phyloP scores from a whole-genome alignment of 2,329 filamentous ascomycete genomes.

The Nigrospora oryzae region DNA sequence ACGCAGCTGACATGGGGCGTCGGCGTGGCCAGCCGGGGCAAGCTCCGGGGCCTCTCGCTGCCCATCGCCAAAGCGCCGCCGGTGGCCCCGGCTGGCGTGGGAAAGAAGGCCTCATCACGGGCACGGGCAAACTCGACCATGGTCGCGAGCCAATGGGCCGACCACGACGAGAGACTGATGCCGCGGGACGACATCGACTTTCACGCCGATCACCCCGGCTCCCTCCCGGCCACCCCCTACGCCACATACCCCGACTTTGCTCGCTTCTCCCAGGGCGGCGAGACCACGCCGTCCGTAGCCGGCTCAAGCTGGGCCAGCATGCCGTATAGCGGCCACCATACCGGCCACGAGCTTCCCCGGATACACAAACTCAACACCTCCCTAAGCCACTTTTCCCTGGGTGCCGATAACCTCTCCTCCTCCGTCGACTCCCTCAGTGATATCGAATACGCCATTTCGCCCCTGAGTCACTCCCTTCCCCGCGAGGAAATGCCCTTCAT shows the following conservation, averaged over 20 bases:
- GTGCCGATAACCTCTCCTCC: constrained; percentile 28
- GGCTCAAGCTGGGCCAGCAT: constrained; percentile 38
- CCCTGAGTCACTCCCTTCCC: constrained; percentile 44
- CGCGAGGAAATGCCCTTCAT: constrained; percentile 49
- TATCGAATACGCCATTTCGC: constrained; percentile 47
- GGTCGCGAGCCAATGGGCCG: constrained; percentile 28
- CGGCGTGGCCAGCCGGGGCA: constrained; percentile 89
- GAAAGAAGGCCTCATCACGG: constrained; percentile 38
- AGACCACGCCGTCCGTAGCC: constrained; percentile 28
- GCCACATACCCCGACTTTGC: constrained; percentile 38
- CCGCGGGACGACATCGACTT: constrained; percentile 28
- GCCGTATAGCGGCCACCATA: constrained; percentile 34
- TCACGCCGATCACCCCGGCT: constrained; percentile 25
- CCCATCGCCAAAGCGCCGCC: constrained; percentile 55
- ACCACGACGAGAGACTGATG: constrained; percentile 24
- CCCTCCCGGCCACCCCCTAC: constrained; percentile 29
- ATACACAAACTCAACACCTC: constrained; percentile 31
- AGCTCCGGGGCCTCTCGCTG: constrained; percentile 80
- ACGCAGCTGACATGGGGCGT: constrained; percentile 96
- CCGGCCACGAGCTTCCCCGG: constrained; percentile 27
- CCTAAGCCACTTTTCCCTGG: constrained; percentile 4
- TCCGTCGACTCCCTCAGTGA: constrained; percentile 54
- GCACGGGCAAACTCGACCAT: constrained; percentile 35
- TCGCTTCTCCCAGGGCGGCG: constrained; percentile 36
- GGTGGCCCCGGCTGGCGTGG: constrained; percentile 30